Evolutionary conservation across 2,329 filamentous ascomycete genomes (phyloP).

Genomic region (Neonectria coccinea): DNA sequence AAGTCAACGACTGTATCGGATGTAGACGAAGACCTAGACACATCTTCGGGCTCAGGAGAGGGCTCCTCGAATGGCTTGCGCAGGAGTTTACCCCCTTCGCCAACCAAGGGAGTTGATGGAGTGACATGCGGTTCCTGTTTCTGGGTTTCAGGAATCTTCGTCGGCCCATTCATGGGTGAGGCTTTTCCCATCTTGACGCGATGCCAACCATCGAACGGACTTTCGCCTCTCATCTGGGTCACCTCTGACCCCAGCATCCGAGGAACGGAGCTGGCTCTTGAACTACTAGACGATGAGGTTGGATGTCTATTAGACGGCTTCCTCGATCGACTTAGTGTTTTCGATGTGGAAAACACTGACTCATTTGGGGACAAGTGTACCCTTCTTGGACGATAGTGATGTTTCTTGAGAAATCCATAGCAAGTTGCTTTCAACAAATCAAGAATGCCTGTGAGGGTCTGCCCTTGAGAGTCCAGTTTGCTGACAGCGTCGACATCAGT

Average conservation of each 20-base stretch:
- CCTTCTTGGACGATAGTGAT: slow-evolving; percentile 72
- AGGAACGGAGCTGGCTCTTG: slow-evolving; percentile 29
- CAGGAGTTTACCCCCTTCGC: slow-evolving; percentile 55
- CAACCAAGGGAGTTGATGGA: slow-evolving; percentile 49
- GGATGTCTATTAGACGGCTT: slow-evolving; percentile 31
- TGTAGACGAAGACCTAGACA: neutral
- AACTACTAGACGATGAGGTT: slow-evolving; percentile 26
- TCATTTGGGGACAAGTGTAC: slow-evolving; percentile 39
- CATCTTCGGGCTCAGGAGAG: slow-evolving; percentile 30
- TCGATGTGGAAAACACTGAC: slow-evolving; percentile 43
- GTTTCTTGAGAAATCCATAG: slow-evolving; percentile 78
- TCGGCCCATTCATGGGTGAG: slow-evolving; percentile 15
- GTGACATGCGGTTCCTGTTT: slow-evolving; percentile 15
- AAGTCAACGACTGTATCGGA: neutral
- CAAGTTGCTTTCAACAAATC: slow-evolving; percentile 77
- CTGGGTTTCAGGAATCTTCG: slow-evolving; percentile 8
- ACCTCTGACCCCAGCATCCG: slow-evolving; percentile 19
- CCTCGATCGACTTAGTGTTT: slow-evolving; percentile 31
- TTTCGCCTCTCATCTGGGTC: slow-evolving; percentile 22
- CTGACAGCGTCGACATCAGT: slow-evolving; percentile 52
- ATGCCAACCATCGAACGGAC: slow-evolving; percentile 54
- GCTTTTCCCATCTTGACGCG: slow-evolving; percentile 49
- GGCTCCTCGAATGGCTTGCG: slow-evolving; percentile 59
- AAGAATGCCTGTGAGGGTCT: slow-evolving; percentile 59
- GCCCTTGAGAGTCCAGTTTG: slow-evolving; percentile 58